phyloP scores from a whole-genome alignment of 2,329 filamentous ascomycete species.

The Magnaporthiopsis incrustans region DNA sequence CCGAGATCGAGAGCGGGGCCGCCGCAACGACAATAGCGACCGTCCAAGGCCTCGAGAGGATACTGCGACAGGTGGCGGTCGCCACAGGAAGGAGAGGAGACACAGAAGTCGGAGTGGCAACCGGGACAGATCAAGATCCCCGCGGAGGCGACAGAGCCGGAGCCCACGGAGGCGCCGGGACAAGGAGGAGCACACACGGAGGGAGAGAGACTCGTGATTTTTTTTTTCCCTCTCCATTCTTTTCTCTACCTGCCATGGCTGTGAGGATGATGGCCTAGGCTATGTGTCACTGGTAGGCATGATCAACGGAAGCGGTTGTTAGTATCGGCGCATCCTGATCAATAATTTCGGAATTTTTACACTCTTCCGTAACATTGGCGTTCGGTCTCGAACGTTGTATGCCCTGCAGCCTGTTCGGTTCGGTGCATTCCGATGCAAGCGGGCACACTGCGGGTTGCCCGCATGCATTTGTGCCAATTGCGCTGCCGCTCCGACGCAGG shows the following conservation, averaged over 20 bases:
- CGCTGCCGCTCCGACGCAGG: neutral
- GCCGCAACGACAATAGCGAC: neutral
- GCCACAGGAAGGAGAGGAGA: neutral
- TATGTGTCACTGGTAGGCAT: too few species aligned
- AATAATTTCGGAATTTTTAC: neutral
- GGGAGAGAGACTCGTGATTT: neutral
- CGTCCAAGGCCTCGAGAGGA: neutral
- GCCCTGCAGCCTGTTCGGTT: neutral
- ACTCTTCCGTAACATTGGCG: neutral
- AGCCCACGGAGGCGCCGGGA: constrained; percentile 19
- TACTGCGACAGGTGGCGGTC: neutral
- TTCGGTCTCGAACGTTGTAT: neutral
- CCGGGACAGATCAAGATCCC: constrained; percentile 16
- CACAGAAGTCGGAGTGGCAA: constrained; percentile 16
- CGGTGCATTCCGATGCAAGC: neutral
- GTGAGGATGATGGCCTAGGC: neutral
- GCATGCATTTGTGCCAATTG: neutral
- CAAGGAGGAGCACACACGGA: neutral
- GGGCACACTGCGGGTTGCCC: neutral
- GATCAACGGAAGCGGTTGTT: neutral
- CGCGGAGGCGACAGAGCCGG: constrained; percentile 16
- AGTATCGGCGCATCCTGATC: neutral
- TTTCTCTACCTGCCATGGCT: neutral
- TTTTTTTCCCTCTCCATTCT: too few species aligned
- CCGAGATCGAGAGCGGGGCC: constrained; percentile 1